Percentiles rank a stretch among this genome's conserved stretches.
These are phyloP conservation scores for Pistacia atlantica DNA, from an alignment of 345 rosid genomes.

Conservation along the genomic window DNA sequence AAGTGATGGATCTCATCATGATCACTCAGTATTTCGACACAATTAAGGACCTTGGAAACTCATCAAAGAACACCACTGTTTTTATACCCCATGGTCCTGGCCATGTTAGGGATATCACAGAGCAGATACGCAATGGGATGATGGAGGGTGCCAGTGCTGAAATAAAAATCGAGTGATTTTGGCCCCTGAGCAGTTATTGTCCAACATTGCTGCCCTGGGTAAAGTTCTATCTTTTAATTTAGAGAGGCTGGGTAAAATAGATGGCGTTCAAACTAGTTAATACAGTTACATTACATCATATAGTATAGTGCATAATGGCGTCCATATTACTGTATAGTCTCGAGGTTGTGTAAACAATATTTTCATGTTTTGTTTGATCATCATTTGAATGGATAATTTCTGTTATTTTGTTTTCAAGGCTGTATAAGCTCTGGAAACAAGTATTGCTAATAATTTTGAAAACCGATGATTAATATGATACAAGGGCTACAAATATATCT, in stretches of 20 bases:
- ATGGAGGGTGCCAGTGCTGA: slow-evolving; percentile 80
- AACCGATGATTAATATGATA: too few species aligned
- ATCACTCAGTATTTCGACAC: slow-evolving; percentile 97
- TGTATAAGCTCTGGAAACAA: not conserved
- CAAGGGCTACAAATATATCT: too few species aligned
- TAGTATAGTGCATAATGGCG: not conserved
- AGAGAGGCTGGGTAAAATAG: not conserved
- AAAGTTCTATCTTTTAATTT: not conserved
- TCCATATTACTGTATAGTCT: not conserved
- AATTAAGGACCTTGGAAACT: slow-evolving; percentile 85
- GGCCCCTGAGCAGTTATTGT: not conserved
- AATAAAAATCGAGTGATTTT: slow-evolving; percentile 26
- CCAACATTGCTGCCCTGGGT: not conserved
- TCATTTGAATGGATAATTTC: not conserved
- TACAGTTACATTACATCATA: not conserved
- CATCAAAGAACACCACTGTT: slow-evolving; percentile 91
- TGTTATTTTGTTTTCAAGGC: not conserved
- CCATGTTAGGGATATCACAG: slow-evolving; percentile 81
- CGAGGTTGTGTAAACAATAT: too few species aligned
- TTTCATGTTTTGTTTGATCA: not conserved
- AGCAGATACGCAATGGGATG: slow-evolving; percentile 87
- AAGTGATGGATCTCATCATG: slow-evolving; percentile 98
- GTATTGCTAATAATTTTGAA: not conserved
- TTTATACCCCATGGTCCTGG: slow-evolving; percentile 99
- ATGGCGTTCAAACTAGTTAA: not conserved